Base-by-base conservation (phyloP, 2,329 filamentous ascomycete genomes). In the Botrytis fragariae region DNA sequence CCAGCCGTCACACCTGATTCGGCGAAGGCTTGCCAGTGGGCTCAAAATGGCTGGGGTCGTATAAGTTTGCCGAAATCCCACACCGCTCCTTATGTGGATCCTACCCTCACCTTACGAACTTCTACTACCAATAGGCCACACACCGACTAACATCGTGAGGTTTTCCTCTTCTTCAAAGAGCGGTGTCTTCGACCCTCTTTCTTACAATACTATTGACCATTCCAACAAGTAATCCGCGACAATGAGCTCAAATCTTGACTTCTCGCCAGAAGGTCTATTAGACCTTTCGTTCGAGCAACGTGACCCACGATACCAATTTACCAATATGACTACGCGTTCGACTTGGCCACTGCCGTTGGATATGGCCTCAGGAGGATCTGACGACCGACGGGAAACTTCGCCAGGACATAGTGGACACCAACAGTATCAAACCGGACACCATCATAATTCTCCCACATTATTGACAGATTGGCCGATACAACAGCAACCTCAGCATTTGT, bases 381-480 rank as follows among this genome's bases (percentile, higher is more conserved):
- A 81, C 69, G 79, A 80, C 74, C 77, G 77, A 74, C 79, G 78
- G 39, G 78, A 79, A 69, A 76, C 76, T 72, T 80, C 79, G 59
- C 79, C 79, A n/a, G 76, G 71, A 60, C 81, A 81, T 65, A 89
- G 87, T 78, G 86, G 86, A 57, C 80, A 81, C 72, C 80, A 79
- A 59, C 81, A 82, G 57, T 80, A 77, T 71, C 80, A 79, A 65
- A 81, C 85, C 61, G 82, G 84, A 72, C 87, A 87, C 78, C 45
- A 68, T 61, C 83, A 86, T 22, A 85, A 85, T 76, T 82, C 85
- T 45, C 81, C 84, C 18, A 81, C 83, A 22, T 81, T 86, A 68
- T 81, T 91, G 76, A 87, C 87, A 64, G 88, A 91, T 82, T 91
- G 89, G 88, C 86, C 89, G 35, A 85, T 91, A 75, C 78, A 78